phyloP scores from a whole-genome alignment of 176 grass and related monocot species.

The Triticum turgidum region DNA sequence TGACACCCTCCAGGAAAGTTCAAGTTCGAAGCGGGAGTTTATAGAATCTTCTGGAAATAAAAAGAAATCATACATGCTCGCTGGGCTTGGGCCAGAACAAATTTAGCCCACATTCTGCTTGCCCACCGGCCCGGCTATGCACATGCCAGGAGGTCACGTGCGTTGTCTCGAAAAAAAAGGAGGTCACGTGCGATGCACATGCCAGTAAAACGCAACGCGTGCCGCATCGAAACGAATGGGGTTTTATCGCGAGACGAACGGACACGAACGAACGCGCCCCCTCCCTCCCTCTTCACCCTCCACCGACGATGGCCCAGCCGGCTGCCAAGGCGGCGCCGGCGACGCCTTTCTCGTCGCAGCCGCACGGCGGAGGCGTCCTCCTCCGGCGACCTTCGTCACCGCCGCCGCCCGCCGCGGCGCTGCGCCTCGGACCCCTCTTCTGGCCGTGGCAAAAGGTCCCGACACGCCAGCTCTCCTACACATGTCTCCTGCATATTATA shows the following conservation, averaged over 20 bases:
- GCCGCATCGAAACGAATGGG: neutral
- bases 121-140: no score
- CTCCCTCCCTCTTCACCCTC: neutral
- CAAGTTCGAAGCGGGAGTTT: no score
- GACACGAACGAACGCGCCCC: neutral
- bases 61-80: neutral
- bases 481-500: neutral
- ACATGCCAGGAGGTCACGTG: no score
- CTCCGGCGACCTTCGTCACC: neutral
- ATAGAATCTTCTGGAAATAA: no score
- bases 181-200: neutral
- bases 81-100: neutral
- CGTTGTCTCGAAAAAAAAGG: no score
- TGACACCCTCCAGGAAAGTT: no score
- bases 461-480: neutral
- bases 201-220: no score
- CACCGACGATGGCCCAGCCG: slow-evolving; percentile 30
- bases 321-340: neutral
- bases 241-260: slow-evolving; percentile 41
- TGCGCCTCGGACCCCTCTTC: slow-evolving; percentile 74
- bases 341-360: neutral
- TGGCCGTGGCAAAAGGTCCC: slow-evolving; percentile 96
- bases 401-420: slow-evolving; percentile 21
- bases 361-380: neutral
- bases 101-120: neutral